phyloP scores from a whole-genome alignment of 2,329 filamentous ascomycete genomes.

The Ascochyta pisi region DNA sequence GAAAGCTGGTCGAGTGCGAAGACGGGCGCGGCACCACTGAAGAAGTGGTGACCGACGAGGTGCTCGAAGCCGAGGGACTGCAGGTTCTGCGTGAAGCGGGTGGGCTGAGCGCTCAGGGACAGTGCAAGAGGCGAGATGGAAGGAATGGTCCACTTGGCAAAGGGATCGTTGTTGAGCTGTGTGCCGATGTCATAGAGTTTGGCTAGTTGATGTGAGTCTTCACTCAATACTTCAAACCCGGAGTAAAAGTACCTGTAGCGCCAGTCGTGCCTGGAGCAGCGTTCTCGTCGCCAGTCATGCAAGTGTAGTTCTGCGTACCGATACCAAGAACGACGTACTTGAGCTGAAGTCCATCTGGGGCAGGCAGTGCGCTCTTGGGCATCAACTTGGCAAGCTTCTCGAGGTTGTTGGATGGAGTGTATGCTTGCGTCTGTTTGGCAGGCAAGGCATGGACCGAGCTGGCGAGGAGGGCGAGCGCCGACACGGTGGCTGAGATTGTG shows the following conservation, averaged over 20 bases:
- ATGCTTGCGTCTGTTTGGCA: slow-evolving; percentile 14
- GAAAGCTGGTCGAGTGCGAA: slow-evolving; percentile 61
- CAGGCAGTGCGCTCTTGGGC: slow-evolving; percentile 40
- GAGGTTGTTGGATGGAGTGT: slow-evolving; percentile 30
- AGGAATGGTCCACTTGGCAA: slow-evolving; percentile 42
- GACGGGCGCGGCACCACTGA: slow-evolving; percentile 62
- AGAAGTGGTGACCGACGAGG: slow-evolving; percentile 72
- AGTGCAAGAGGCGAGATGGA: slow-evolving; percentile 45
- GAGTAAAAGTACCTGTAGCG: slow-evolving; percentile 34
- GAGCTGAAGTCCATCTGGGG: slow-evolving; percentile 43
- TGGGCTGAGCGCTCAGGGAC: slow-evolving; percentile 29
- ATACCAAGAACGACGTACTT: slow-evolving; percentile 58
- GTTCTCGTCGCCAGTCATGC: slow-evolving; percentile 37
- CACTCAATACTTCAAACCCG: no score
- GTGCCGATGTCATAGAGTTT: slow-evolving; percentile 47
- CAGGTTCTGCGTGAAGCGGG: slow-evolving; percentile 36
- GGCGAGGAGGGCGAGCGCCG: slow-evolving; percentile 28
- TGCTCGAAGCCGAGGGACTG: slow-evolving; percentile 38
- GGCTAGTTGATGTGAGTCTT: slow-evolving; percentile 32
- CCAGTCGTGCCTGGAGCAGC: slow-evolving; percentile 42
- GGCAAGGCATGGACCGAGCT: slow-evolving; percentile 27
- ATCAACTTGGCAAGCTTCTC: slow-evolving; percentile 34
- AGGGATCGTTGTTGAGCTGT: slow-evolving; percentile 35
- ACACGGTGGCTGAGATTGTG: slow-evolving; percentile 33
- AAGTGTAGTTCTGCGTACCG: slow-evolving; percentile 63